Conservation (phyloP, 208 protist genomes). For the Trypanosomatidae sp. region DNA sequence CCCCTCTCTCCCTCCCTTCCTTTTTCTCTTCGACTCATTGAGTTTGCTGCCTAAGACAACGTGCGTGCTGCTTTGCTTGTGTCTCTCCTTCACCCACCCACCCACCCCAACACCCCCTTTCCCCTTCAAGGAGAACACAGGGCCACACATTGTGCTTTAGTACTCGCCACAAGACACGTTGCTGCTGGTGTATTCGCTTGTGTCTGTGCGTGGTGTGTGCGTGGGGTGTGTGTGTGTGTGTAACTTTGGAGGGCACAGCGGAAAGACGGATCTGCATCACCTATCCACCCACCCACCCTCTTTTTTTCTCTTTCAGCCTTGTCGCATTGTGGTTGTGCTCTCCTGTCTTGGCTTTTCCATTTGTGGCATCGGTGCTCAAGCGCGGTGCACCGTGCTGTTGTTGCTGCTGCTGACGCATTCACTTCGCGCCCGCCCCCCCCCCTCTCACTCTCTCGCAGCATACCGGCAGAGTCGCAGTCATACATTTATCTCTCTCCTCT, state of each 20-base stretch:
- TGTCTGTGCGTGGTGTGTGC: too few species aligned
- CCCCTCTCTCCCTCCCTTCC: background rate
- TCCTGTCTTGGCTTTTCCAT: too few species aligned
- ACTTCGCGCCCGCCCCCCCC: background rate
- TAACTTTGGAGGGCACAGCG: background rate
- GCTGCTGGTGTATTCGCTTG: background rate
- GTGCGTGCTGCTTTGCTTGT: background rate
- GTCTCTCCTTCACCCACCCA: background rate
- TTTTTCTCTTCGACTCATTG: background rate
- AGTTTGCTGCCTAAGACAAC: background rate
- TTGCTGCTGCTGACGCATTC: background rate
- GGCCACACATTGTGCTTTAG: background rate
- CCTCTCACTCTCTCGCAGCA: background rate
- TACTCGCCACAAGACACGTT: background rate
- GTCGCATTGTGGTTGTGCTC: background rate
- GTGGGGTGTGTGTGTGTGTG: too few species aligned
- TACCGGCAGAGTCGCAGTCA: background rate
- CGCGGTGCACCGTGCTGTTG: too few species aligned
- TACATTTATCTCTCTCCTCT: background rate
- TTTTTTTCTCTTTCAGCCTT: background rate
- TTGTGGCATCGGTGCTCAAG: too few species aligned
- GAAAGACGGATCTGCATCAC: background rate
- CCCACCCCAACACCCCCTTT: too few species aligned
- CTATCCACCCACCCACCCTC: too few species aligned
- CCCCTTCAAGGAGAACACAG: background rate